Percentiles rank a stretch among this genome's conserved stretches.
Conservation (phyloP, 352 stramenopile genomes). For the Globisporangium alternatum region DNA sequence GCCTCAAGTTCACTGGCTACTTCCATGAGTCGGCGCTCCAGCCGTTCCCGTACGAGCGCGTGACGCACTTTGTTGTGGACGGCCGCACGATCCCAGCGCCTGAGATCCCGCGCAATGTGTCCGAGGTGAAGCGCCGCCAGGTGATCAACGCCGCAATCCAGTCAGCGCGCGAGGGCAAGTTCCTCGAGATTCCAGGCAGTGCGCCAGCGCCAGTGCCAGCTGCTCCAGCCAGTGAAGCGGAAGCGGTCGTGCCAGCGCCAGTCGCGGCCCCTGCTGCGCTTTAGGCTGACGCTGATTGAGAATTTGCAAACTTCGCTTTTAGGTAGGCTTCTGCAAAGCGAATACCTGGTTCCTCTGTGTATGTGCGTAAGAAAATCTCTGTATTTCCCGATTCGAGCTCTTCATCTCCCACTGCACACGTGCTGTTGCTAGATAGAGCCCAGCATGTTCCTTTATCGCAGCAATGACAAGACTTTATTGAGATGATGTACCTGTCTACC, state of each 20-base stretch:
- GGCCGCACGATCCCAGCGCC: constrained; percentile 62
- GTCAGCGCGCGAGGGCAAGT: constrained; percentile 40
- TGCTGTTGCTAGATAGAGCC: background rate
- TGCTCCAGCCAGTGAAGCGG: background rate
- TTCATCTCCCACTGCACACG: background rate
- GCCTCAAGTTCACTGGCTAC: constrained; percentile 62
- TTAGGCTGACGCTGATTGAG: background rate
- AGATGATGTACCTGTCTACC: background rate
- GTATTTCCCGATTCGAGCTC: background rate
- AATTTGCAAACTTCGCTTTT: background rate
- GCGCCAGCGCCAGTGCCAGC: background rate
- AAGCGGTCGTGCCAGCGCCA: constrained; percentile 5
- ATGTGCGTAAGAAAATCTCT: background rate
- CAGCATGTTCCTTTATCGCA: background rate
- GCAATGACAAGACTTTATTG: background rate
- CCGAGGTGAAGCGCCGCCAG: constrained; percentile 61
- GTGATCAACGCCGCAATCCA: constrained; percentile 73
- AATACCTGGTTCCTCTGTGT: background rate
- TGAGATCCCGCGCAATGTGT: constrained; percentile 62
- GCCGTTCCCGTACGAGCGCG: constrained; percentile 80
- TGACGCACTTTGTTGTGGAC: constrained; percentile 85
- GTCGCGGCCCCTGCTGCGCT: background rate
- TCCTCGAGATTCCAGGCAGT: constrained; percentile 1
- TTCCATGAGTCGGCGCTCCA: constrained; percentile 68
- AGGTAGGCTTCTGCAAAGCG: background rate